Evolutionary conservation across 352 stramenopile genomes (phyloP).

Genomic region (Thraustotheca clavata): DNA sequence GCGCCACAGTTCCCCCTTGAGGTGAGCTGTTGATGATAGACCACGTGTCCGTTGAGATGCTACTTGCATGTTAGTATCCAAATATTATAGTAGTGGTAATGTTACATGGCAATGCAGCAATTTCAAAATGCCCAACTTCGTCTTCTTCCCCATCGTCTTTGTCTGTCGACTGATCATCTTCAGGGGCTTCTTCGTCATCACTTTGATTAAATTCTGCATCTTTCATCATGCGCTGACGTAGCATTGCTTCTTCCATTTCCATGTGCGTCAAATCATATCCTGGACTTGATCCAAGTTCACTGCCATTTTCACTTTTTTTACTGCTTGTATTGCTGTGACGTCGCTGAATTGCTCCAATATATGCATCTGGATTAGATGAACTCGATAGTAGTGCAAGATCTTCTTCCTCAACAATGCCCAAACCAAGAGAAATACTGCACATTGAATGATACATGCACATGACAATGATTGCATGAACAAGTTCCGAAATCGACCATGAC

Average conservation of each 20-base stretch:
- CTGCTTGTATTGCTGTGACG: conserved; percentile 21
- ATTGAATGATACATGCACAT: conserved; percentile 78
- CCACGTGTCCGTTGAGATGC: not conserved
- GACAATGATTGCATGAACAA: conserved; percentile 81
- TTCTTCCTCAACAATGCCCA: conserved; percentile 69
- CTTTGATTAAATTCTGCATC: not conserved
- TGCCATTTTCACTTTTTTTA: conserved; percentile 39
- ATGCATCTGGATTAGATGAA: not conserved
- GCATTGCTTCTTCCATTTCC: conserved; percentile 59
- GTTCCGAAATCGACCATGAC: conserved; percentile 80
- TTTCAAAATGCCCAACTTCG: conserved; percentile 26
- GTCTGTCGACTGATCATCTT: conserved; percentile 25
- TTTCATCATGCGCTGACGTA: conserved; percentile 55
- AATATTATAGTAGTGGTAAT: too few relatives aligned
- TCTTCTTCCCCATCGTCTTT: conserved; percentile 53
- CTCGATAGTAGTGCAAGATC: conserved; percentile 49
- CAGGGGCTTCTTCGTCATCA: conserved; percentile 6
- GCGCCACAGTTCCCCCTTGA: conserved; percentile 61
- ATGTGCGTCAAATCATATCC: conserved; percentile 64
- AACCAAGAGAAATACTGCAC: conserved; percentile 61
- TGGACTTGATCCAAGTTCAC: conserved; percentile 5
- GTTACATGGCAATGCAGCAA: conserved; percentile 6
- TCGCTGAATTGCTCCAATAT: conserved; percentile 2
- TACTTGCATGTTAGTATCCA: not conserved
- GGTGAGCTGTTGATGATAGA: conserved; percentile 1